phyloP scores from a whole-genome alignment of 257 asterid genomes.

The Paraleonurus japonicus region DNA sequence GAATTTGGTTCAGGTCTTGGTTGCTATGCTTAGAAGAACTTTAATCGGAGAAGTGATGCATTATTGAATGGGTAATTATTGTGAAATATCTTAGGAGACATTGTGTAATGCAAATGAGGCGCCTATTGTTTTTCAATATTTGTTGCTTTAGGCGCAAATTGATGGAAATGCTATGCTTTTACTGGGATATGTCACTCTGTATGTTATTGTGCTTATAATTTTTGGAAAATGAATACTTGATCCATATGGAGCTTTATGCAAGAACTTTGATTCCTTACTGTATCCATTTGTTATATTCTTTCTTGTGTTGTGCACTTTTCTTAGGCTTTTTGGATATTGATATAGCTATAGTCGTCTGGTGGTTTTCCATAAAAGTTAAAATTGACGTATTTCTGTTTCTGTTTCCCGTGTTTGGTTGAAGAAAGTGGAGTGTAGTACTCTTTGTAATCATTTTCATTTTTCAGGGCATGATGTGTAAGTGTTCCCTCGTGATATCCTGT shows the following conservation, averaged over 20 bases:
- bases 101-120: background rate
- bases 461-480: background rate
- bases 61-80: background rate
- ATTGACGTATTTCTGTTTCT: background rate
- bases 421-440: background rate
- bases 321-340: background rate
- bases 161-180: slow-evolving; percentile 10
- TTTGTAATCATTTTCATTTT: background rate
- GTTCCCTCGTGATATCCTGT: background rate
- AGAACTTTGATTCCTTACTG: background rate
- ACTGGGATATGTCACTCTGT: background rate
- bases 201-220: background rate
- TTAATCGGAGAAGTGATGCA: background rate
- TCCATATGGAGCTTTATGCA: background rate
- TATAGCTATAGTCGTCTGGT: background rate
- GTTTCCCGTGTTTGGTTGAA: background rate
- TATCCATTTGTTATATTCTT: background rate
- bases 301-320: background rate
- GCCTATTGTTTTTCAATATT: background rate
- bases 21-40: background rate
- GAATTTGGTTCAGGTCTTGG: background rate
- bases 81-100: background rate
- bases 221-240: background rate
- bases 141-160: slow-evolving; percentile 2
- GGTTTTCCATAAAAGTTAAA: background rate